Base-by-base conservation (phyloP, 2,329 filamentous ascomycete species). In the Xylaria hypoxylon region DNA sequence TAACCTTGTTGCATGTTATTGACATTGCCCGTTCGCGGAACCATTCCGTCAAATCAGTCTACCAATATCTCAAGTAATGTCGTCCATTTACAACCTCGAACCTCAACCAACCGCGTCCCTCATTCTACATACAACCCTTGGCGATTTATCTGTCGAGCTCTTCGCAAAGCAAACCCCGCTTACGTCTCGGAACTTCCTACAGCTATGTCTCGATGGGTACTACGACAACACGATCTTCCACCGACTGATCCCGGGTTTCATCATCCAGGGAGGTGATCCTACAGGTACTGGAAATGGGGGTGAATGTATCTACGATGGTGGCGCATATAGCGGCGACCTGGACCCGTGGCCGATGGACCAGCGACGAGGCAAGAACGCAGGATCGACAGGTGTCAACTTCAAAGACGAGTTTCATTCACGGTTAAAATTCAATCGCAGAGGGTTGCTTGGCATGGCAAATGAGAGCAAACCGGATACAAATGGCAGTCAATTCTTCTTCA, bases 401-500 rank as follows among this genome's bases (percentile, higher is more conserved):
- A 89, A 84, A 70, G 95, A 98, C 82, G 96, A 99, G 78, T 91
- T 97, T 71, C 95, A 98, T 79, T 93, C 91, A 73, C 87, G 96
- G 35, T 84, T 99, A 71, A 96, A 96, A 79, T 98, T 96, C 84
- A 98, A 96, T 74, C 86, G 96, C 53, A 86, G 96, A 67, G 96
- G 96, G 0, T 81, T 98, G 73, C 80, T 99, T 73, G 96, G 92
- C n/a, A 97, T 98, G 94, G 96, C 96, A 31, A 98, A 98, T 79
- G 91, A 92, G 68, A 90, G 94, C 51, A 82, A 81, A 58, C 86
- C 87, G 33, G 85, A 94, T 74, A 92, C 92, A 61, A 98, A 98
- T 81, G 92, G 93, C 38, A 97, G 93, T 78, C 96, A 99, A 79
- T 98, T 98, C 84, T 99, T 99, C 82, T 90, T 99, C 68, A 98